Evolutionary conservation across 2,329 filamentous ascomycete species (phyloP).

Genomic region (Microcyclospora pomicola): DNA sequence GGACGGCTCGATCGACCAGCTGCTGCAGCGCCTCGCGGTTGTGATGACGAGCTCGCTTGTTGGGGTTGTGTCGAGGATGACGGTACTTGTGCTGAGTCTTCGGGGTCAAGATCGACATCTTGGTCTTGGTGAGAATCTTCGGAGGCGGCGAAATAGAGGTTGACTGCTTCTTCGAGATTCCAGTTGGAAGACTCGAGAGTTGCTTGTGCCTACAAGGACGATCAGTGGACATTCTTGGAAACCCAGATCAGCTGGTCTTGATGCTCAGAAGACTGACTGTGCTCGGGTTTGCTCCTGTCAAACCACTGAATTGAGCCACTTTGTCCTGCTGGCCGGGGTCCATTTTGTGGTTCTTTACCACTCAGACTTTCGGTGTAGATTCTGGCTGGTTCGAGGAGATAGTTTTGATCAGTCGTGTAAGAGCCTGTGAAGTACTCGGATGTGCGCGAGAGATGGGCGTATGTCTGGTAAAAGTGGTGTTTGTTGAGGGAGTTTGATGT

Average conservation of each 20-base stretch:
- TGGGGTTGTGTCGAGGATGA: slow-evolving; percentile 11
- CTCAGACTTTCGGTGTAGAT: no score
- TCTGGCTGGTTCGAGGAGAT: neutral
- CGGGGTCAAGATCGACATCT: no score
- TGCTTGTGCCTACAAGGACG: slow-evolving; percentile 27
- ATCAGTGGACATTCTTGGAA: slow-evolving; percentile 1
- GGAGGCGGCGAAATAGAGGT: slow-evolving; percentile 31
- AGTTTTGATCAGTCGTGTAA: no score
- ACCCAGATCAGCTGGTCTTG: slow-evolving; percentile 2
- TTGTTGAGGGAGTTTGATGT: no score
- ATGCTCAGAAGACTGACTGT: slow-evolving; percentile 19
- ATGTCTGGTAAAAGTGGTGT: no score
- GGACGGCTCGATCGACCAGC: slow-evolving; percentile 13
- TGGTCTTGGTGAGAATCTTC: no score
- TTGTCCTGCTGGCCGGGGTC: slow-evolving; percentile 18
- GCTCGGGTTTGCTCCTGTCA: slow-evolving; percentile 23
- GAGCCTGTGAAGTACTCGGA: no score
- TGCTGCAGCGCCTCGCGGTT: slow-evolving; percentile 2
- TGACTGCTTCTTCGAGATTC: slow-evolving; percentile 31
- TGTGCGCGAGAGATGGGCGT: no score
- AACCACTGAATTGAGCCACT: slow-evolving; percentile 23
- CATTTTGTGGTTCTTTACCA: slow-evolving; percentile 19
- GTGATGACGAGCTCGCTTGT: no score
- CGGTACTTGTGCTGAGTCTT: slow-evolving; percentile 21
- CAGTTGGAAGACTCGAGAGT: slow-evolving; percentile 31